A percentile compares a stretch with the other conserved stretches of the same genome.
These are phyloP conservation scores for Mucor saturninus DNA, from an alignment of 371 early-diverging fungal species.

Conservation along the genomic window DNA sequence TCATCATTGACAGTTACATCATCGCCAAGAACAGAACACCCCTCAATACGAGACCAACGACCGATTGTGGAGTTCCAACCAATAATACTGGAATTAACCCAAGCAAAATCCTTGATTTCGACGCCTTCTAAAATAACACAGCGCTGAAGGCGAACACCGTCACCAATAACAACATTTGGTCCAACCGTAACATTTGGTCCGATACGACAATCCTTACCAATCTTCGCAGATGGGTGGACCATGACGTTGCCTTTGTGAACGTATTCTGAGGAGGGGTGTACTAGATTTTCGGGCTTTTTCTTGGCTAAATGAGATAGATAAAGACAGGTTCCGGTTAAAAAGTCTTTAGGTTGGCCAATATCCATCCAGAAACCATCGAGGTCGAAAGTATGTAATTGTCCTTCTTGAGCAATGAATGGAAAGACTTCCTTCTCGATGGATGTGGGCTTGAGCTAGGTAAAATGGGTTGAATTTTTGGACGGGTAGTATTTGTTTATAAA, in stretches of 20 bases:
- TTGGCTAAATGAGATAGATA: conserved; percentile 86
- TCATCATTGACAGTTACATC: conserved; percentile 93
- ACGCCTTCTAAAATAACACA: conserved; percentile 91
- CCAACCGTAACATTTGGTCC: conserved; percentile 96
- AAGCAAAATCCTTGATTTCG: conserved; percentile 86
- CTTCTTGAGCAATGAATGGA: conserved; percentile 89
- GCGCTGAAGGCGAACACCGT: conserved; percentile 92
- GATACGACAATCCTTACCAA: conserved; percentile 94
- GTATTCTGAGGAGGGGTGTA: conserved; percentile 60
- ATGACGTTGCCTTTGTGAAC: conserved; percentile 86
- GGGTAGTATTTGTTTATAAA: not conserved
- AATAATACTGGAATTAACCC: conserved; percentile 91
- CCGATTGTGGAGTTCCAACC: conserved; percentile 97
- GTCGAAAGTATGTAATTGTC: conserved; percentile 88
- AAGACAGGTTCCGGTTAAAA: conserved; percentile 93
- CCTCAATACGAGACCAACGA: conserved; percentile 92
- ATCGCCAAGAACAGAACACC: conserved; percentile 92
- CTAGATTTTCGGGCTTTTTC: conserved; percentile 71
- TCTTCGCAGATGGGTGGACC: conserved; percentile 89
- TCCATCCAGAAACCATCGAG: conserved; percentile 99
- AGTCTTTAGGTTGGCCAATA: conserved; percentile 99
- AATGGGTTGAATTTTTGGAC: not conserved
- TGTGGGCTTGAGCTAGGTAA: conserved; percentile 70
- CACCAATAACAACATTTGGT: conserved; percentile 91
- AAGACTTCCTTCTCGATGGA: conserved; percentile 99